A percentile compares a stretch with the other conserved stretches of the same genome.
Conservation (phyloP, 192 early-diverging fungal species). For the Thamnidium elegans region DNA sequence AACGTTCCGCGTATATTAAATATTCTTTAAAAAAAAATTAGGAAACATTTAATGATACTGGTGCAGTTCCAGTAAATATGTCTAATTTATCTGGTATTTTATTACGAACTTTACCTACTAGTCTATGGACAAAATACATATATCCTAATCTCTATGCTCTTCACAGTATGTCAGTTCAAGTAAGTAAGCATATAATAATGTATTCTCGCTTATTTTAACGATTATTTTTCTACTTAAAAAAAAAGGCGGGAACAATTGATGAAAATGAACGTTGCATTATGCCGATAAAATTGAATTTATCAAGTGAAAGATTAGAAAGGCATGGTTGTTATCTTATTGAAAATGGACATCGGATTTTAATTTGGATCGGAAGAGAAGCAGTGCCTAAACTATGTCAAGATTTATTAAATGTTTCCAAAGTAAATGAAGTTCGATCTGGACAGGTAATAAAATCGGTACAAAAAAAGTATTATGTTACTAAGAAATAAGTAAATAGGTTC, state of each 20-base stretch:
- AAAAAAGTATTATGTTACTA: neutral
- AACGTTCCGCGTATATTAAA: conserved; percentile 16
- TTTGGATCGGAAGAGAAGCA: conserved; percentile 70
- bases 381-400: conserved; percentile 52
- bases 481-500: neutral
- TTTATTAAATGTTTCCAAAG: conserved; percentile 60
- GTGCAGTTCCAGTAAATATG: conserved; percentile 54
- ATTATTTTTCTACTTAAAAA: neutral
- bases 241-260: conserved; percentile 3
- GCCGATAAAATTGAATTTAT: conserved; percentile 66
- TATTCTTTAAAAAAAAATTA: conserved; percentile 4
- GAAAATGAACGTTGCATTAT: conserved; percentile 48
- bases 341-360: conserved; percentile 62
- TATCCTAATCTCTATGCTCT: conserved; percentile 70
- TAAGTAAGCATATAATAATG: conserved; percentile 34
- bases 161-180: conserved; percentile 58
- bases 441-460: conserved; percentile 12
- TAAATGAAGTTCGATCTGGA: conserved; percentile 53
- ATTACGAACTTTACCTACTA: conserved; percentile 62
- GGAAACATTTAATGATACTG: conserved; percentile 18
- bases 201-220: neutral
- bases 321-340: conserved; percentile 74
- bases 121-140: conserved; percentile 51
- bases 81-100: conserved; percentile 60
- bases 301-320: conserved; percentile 66